Percentiles rank a stretch among this genome's conserved stretches.
These are phyloP conservation scores for Capsicum chinense DNA, from an alignment of 257 asterid genomes.

Conservation along the genomic window DNA sequence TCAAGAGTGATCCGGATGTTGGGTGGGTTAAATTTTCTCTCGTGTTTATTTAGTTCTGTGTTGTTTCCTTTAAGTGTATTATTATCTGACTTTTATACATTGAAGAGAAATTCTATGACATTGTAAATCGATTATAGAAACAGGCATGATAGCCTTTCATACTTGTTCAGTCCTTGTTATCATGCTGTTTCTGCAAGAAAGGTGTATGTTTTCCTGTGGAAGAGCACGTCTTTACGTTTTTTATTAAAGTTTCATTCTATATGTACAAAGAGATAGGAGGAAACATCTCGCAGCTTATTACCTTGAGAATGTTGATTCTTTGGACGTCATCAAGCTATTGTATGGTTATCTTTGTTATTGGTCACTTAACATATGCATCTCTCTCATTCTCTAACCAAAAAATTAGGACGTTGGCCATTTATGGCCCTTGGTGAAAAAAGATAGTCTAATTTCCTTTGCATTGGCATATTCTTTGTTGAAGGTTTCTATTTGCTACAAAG, in stretches of 20 bases:
- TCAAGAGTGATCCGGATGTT: conserved; percentile 91
- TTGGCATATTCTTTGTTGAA: neutral
- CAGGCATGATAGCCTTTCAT: neutral
- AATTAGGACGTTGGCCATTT: neutral
- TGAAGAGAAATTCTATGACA: neutral
- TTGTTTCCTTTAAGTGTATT: neutral
- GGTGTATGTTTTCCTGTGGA: neutral
- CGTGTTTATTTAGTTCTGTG: conserved; percentile 1
- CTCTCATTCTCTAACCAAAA: neutral
- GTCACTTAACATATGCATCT: neutral
- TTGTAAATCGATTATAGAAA: neutral
- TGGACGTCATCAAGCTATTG: neutral
- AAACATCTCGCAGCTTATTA: neutral
- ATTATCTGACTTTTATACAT: conserved; percentile 5
- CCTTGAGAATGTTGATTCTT: neutral
- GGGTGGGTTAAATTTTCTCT: conserved; percentile 62
- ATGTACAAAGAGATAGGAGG: neutral
- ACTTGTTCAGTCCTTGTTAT: neutral
- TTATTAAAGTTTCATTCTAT: neutral
- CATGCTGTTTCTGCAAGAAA: conserved; percentile 8
- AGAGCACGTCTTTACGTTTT: neutral
- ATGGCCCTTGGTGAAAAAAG: neutral
- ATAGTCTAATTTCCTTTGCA: neutral
- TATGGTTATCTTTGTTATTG: neutral
- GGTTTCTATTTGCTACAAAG: neutral